Conservation (phyloP, 78 protist genomes). For the Bodo saltans region DNA sequence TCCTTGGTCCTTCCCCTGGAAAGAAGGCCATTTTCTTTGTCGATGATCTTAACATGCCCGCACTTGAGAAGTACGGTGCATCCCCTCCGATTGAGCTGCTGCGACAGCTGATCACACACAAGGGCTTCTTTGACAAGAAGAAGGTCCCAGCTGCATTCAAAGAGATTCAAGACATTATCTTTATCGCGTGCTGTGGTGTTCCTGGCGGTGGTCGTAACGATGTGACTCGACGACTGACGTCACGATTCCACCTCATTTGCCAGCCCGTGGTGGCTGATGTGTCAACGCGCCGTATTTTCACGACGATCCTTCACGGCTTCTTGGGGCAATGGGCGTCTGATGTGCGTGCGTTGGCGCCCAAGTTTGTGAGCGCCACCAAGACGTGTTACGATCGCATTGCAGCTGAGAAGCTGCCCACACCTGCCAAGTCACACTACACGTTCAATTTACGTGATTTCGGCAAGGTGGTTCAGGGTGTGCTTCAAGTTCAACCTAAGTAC, state of each 20-base stretch:
- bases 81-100: conserved; percentile 80
- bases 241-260: conserved; percentile 55
- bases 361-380: conserved; percentile 51
- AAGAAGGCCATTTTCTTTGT: conserved; percentile 52
- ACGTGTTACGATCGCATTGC: conserved; percentile 45
- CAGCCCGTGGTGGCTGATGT: conserved; percentile 34
- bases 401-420: conserved; percentile 62
- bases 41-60: conserved; percentile 89
- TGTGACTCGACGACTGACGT: conserved; percentile 56
- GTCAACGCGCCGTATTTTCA: conserved; percentile 57
- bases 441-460: conserved; percentile 79
- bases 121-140: conserved; percentile 70
- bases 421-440: conserved; percentile 77
- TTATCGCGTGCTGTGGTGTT: conserved; percentile 68
- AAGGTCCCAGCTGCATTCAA: conserved; percentile 43
- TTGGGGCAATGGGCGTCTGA: conserved; percentile 4
- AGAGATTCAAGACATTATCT: conserved; percentile 21
- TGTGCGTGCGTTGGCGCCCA: background rate
- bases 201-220: conserved; percentile 78
- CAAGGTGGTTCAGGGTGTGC: conserved; percentile 55
- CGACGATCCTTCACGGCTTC: conserved; percentile 58
- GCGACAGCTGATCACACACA: conserved; percentile 58
- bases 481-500: conserved; percentile 5
- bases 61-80: conserved; percentile 70
- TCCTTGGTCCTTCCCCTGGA: conserved; percentile 62